Conservation (phyloP, 2,329 filamentous ascomycete genomes). For the Chaetomium globosum region DNA sequence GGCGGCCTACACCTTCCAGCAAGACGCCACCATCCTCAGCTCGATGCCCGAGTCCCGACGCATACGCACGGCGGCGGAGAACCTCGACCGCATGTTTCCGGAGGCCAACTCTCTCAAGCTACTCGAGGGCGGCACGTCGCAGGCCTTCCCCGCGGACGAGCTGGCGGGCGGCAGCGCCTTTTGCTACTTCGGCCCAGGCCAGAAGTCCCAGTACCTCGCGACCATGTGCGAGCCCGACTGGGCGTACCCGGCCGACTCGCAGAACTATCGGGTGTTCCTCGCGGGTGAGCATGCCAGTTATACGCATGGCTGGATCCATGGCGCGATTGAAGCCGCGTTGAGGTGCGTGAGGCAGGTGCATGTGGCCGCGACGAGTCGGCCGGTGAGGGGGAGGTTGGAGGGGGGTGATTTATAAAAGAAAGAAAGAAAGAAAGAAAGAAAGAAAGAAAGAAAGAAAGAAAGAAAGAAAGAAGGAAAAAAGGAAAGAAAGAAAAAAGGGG, state of each 20-base stretch:
- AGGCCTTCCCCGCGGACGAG: conserved; percentile 25
- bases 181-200: conserved; percentile 24
- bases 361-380: background rate
- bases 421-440: no score
- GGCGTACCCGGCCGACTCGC: conserved; percentile 11
- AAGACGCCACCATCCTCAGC: conserved; percentile 25
- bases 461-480: no score
- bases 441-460: no score
- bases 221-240: conserved; percentile 22
- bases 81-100: conserved; percentile 22
- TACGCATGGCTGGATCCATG: conserved; percentile 27
- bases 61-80: conserved; percentile 22
- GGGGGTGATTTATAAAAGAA: no score
- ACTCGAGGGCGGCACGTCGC: conserved; percentile 22
- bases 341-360: conserved; percentile 1
- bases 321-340: conserved; percentile 21
- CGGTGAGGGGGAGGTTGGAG: background rate
- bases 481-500: no score
- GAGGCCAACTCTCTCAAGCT: background rate
- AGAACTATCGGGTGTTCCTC: conserved; percentile 21
- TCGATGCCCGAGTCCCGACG: conserved; percentile 15
- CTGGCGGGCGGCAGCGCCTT: conserved; percentile 27
- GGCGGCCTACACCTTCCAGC: conserved; percentile 27
- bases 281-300: conserved; percentile 23
- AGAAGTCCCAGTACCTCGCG: conserved; percentile 23